These are phyloP conservation scores for Yamadazyma conglobata DNA, from an alignment of 1,139 yeast species.

Conservation along the genomic window DNA sequence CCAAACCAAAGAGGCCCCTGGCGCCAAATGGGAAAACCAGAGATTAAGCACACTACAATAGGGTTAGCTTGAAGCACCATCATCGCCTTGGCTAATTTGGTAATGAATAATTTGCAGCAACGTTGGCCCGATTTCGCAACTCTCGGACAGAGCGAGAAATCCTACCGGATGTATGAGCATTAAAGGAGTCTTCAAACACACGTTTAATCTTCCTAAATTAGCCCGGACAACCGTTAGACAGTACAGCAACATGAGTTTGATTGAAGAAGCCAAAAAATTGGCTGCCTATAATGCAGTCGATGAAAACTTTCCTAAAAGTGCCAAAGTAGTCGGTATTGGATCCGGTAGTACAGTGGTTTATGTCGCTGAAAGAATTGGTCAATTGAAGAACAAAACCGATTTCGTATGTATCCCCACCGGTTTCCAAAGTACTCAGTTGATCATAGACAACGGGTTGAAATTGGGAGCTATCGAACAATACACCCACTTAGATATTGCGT, in stretches of 20 bases:
- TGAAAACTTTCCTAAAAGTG: conserved; percentile 68
- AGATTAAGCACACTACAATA: too few species aligned
- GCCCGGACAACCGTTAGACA: too few species aligned
- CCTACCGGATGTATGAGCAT: too few species aligned
- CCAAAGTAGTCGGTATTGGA: conserved; percentile 87
- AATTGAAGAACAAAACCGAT: conserved; percentile 50
- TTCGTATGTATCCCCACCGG: conserved; percentile 93
- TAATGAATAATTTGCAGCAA: too few species aligned
- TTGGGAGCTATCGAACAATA: conserved; percentile 82
- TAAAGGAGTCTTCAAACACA: too few species aligned
- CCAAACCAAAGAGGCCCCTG: too few species aligned
- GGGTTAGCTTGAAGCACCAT: too few species aligned
- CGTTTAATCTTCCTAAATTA: too few species aligned
- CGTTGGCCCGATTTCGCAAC: too few species aligned
- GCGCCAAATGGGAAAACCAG: too few species aligned
- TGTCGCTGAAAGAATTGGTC: conserved; percentile 92
- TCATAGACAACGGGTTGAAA: conserved; percentile 73
- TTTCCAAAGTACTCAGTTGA: conserved; percentile 86
- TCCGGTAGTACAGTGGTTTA: conserved; percentile 96
- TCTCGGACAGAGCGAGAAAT: too few species aligned
- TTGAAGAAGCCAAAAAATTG: conserved; percentile 70
- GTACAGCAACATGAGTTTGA: conserved; percentile 20
- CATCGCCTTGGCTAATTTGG: too few species aligned
- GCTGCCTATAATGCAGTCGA: conserved; percentile 95
- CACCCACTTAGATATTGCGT: conserved; percentile 81